Evolutionary conservation across 2,329 filamentous ascomycete genomes (phyloP).

Genomic region (Dendryphion nanum): DNA sequence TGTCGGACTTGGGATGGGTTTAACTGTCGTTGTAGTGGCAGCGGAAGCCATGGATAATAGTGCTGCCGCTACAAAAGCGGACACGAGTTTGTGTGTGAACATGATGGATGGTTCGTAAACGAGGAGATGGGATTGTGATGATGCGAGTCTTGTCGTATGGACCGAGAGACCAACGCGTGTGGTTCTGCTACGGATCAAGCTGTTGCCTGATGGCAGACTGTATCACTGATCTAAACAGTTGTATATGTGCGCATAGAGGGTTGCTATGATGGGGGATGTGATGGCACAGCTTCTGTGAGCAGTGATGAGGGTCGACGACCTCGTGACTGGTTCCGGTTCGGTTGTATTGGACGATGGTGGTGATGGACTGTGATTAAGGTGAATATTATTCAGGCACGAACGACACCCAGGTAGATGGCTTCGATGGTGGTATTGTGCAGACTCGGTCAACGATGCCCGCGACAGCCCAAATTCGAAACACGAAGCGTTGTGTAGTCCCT

Average conservation of each 20-base stretch:
- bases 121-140: conserved; percentile 1
- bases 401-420: conserved; percentile 10
- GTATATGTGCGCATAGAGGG: no score
- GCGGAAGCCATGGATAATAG: conserved; percentile 23
- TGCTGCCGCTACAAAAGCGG: conserved; percentile 31
- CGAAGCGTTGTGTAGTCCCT: conserved; percentile 34
- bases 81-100: conserved; percentile 31
- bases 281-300: no score
- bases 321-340: no score
- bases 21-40: conserved; percentile 3
- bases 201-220: no score
- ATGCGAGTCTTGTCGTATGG: conserved; percentile 10
- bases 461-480: conserved; percentile 35
- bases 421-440: conserved; percentile 19
- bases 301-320: no score
- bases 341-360: no score
- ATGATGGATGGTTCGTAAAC: conserved; percentile 20
- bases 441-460: conserved; percentile 36
- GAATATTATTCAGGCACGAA: no score
- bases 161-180: no score
- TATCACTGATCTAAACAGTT: no score
- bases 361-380: no score
- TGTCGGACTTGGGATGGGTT: conserved; percentile 30
- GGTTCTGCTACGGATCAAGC: no score
- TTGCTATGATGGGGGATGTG: no score